Base-by-base conservation (phyloP, 148 eudicot genomes). In the Pharnaceum exiguum region DNA sequence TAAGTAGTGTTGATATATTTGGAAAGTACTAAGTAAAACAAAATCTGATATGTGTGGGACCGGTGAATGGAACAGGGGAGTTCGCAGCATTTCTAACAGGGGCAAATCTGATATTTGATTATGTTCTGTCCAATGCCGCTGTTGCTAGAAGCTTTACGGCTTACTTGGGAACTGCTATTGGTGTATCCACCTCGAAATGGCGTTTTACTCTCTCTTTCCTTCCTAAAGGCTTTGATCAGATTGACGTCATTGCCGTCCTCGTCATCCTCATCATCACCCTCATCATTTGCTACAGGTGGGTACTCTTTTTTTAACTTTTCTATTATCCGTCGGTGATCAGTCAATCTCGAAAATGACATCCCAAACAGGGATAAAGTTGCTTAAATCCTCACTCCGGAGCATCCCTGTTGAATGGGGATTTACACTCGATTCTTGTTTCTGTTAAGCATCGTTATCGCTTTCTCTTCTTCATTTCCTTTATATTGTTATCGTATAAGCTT, bases 221-320 rank as follows among this genome's bases (percentile, higher is more conserved):
- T 1, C 98, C 98, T 0, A 55, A 83, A 42, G 98, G 98, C 1
- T 93, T 88, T 72, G 83, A 93, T 66, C 73, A 93, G 56, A 74
- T 93, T 47, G 98, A 93, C 66, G 21, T 83, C 47, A 70, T 93
- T 38, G 96, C 98, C 1, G 86, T 88, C 26, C 73, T 71, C 52
- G 82, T 89, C 32, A 80, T 88, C 35, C 68, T 93, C 49, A 53
- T 78, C 36, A 77, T 93, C 68, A 93, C 98, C 36, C 37, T 93
- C 62, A 56, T 85, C 47, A 93, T 88, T 55, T 93, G 90, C 67
- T 88, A 91, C 90, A 91, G 98, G 98, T 91, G n/a, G n/a, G n/a
- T 5, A 2, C 5, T 0, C 6, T 63, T 7, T 1, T 7, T 2
- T 19, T 0, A 7, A 35, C 7, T 35, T 35, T 35, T 35, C 38